Base-by-base conservation (phyloP, 148 eudicot species). In the Rhododendron williamsianum region DNA sequence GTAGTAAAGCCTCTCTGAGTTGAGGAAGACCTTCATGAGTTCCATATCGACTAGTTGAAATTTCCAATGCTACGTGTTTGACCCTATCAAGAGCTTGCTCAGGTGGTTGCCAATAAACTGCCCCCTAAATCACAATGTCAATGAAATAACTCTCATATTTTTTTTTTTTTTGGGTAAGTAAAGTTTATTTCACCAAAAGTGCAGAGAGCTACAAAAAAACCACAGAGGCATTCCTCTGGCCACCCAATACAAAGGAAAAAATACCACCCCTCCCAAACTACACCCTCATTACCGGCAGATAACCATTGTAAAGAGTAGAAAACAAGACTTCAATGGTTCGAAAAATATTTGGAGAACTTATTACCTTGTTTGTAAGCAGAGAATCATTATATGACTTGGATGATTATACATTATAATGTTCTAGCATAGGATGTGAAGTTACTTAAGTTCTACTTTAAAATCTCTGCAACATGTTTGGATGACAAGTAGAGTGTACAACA, bases 51-150 rank as follows among this genome's bases (percentile, higher is more conserved):
- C 90, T 88, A 74, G 83, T 83, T 19, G 86, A 88, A 41, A 82
- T 79, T 56, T 83, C 90, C 78, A 25, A 10, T 15, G 90, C 88
- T 48, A 86, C 58, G 19, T 88, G 77, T 46, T 82, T 81, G 25
- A 84, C 78, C 72, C 76, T 88, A 82, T 86, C 84, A 11, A 88
- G 73, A 72, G 88, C 90, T 69, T 86, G 82, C 84, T 84, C 88
- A 3, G 90, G 90, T 72, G 90, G 90, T 38, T 86, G 83, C 90
- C 90, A 88, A 65, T 86, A 83, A 86, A 88, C 90, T 48, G 90
- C 86, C 51, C 90, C 90, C 90, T 88, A 58, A 33, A 74, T 81
- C 63, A 65, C 58, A 84, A 72, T 23, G 45, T 19, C 82, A 48
- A 49, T 83, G 63, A 86, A 51, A 7, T 41, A 33, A 33, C 35